Evolutionary conservation across 1,139 yeast species (phyloP).

Genomic region (Candida tetrigidarum): DNA sequence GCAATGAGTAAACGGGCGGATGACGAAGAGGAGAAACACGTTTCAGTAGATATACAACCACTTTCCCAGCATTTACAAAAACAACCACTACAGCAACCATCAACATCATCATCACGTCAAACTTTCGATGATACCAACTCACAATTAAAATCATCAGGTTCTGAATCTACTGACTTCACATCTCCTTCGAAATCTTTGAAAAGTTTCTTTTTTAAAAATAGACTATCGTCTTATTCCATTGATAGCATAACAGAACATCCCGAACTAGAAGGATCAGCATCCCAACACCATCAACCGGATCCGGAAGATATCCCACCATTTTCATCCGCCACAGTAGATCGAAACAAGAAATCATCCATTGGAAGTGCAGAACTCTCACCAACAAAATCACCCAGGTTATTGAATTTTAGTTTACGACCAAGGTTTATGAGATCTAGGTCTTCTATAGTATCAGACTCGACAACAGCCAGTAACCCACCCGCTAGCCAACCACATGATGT

Average conservation of each 20-base stretch:
- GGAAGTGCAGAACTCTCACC: conserved; percentile 16
- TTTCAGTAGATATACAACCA: not conserved
- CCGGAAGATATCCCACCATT: conserved; percentile 1
- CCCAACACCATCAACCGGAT: conserved; percentile 4
- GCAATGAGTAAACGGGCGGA: conserved; percentile 1
- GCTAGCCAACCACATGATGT: not conserved
- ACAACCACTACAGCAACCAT: conserved; percentile 5
- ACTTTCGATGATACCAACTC: conserved; percentile 10
- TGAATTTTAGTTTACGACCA: conserved; percentile 23
- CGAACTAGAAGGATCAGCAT: conserved; percentile 17
- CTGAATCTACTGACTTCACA: conserved; percentile 19
- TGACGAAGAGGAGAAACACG: not conserved
- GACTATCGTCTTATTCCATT: conserved; percentile 30
- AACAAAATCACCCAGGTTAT: conserved; percentile 16
- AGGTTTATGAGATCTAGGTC: conserved; percentile 27
- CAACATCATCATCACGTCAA: conserved; percentile 14
- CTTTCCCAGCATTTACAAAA: not conserved
- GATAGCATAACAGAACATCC: conserved; percentile 34
- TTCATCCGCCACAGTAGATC: not conserved
- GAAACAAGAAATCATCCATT: conserved; percentile 12
- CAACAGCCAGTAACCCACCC: conserved; percentile 1
- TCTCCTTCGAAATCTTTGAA: conserved; percentile 35
- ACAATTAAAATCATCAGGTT: conserved; percentile 8
- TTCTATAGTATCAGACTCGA: conserved; percentile 18
- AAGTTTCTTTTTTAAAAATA: conserved; percentile 27